Conservation (phyloP, 805 yeast genomes). For the Yarrowia hollandica region DNA sequence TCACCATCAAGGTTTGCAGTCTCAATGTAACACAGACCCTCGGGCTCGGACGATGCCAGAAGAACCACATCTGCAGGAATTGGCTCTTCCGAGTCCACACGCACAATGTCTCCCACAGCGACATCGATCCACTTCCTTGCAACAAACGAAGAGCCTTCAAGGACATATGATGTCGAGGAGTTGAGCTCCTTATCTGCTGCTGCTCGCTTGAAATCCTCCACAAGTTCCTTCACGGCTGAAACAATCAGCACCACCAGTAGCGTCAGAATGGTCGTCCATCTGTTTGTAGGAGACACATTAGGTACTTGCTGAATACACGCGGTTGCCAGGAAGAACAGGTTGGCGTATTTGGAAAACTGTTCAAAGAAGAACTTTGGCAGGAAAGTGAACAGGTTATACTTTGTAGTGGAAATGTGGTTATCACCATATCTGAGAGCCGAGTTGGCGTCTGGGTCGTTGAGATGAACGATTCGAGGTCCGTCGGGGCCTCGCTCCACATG, state of each 20-base stretch:
- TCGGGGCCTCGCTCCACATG: conserved; percentile 31
- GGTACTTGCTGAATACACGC: conserved; percentile 97
- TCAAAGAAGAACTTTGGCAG: conserved; percentile 92
- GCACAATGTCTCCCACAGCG: conserved; percentile 86
- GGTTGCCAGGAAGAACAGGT: conserved; percentile 88
- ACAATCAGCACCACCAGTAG: conserved; percentile 79
- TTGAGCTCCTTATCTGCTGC: conserved; percentile 87
- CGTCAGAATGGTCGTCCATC: conserved; percentile 94
- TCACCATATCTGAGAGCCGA: conserved; percentile 59
- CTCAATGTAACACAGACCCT: conserved; percentile 95
- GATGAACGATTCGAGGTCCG: conserved; percentile 65
- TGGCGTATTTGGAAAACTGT: conserved; percentile 96
- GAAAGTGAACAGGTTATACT: conserved; percentile 90
- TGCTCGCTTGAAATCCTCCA: conserved; percentile 88
- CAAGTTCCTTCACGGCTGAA: conserved; percentile 86
- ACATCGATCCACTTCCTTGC: conserved; percentile 81
- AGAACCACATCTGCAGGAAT: conserved; percentile 91
- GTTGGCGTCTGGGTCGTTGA: conserved; percentile 65
- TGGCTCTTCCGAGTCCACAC: conserved; percentile 81
- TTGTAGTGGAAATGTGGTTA: conserved; percentile 92
- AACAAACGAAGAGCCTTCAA: conserved; percentile 56
- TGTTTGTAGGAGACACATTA: conserved; percentile 89
- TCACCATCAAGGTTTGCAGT: conserved; percentile 98
- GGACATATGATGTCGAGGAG: conserved; percentile 68
- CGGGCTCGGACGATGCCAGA: conserved; percentile 93